Evolutionary conservation across 257 asterid genomes (phyloP).

Genomic region (Marsdenia floribunda): DNA sequence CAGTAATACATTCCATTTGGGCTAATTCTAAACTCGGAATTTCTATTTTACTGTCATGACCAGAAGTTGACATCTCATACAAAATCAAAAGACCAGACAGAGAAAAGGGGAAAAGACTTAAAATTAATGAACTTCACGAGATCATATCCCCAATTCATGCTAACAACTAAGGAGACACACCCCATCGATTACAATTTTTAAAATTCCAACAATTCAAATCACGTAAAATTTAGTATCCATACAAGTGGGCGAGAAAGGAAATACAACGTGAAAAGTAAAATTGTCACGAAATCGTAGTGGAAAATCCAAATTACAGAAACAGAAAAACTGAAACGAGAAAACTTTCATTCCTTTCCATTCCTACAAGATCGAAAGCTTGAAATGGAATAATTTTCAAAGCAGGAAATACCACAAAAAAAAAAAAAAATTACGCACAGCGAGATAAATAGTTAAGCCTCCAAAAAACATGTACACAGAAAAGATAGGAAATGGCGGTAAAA

Average conservation of each 20-base stretch:
- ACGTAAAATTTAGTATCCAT: neutral
- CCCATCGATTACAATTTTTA: neutral
- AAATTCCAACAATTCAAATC: neutral
- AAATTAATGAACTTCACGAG: neutral
- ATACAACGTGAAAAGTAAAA: neutral
- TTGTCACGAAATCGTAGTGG: neutral
- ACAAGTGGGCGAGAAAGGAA: neutral
- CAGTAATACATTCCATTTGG: neutral
- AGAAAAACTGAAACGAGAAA: neutral
- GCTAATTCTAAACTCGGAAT: neutral
- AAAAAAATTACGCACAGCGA: neutral
- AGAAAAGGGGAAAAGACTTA: neutral
- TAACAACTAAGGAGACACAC: neutral
- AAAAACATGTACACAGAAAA: no score
- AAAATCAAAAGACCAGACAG: neutral
- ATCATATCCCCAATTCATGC: neutral
- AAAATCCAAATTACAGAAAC: neutral
- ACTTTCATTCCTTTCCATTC: neutral
- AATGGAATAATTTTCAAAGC: neutral
- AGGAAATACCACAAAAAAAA: neutral
- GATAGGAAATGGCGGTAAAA: neutral
- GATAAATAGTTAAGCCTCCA: neutral
- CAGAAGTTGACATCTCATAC: neutral
- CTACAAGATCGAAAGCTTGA: constrained; percentile 7
- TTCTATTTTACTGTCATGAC: neutral